Base-by-base conservation (phyloP, 2,329 filamentous ascomycete species). In the Penicillium sp. region DNA sequence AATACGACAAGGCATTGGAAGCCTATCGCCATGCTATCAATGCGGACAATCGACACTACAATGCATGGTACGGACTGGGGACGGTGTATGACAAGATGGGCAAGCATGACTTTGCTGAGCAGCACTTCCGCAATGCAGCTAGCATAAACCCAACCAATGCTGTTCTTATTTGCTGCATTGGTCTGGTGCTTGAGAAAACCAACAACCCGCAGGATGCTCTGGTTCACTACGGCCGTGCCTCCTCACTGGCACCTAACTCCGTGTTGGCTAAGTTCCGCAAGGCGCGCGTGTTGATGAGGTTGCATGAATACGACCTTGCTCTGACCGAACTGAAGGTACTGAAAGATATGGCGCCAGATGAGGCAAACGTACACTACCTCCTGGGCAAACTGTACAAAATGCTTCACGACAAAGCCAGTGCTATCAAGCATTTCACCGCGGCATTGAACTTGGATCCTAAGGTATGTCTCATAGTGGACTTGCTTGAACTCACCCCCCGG, bases 401-500 rank as follows among this genome's bases (percentile, higher is more conserved):
- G 58, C 58, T 83, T 49, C 70, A 76, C 27, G 76, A 83, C 51
- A 79, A 80, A 61, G 83, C 84, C 53, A 80, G 84, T 61, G 91
- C 93, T n/a, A 88, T 99, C 52, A 85, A 87, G 52, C 89, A 96
- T 69, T 95, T 95, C 67, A 99, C 93, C 6, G 92, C 91, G 68
- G 93, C 93, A 14, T 76, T 97, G 64, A 95, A 95, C 70, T 75
- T 99, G 64, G 93, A 99, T 76, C 93, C 92, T 27, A 97, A 97
- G 84, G 92, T 95, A 77, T 66, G 78, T 40, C 38, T 19, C 18
- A 19, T n/a, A 27, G 1, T 19, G 6, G 4, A 2, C 1, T 47
- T 33, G 19, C 8, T 18, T 49, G 38, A 9, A 13, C 25, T 1
- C 2, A 19, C 39, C 59, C 10, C 5, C 51, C 57, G 41, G 34